Evolutionary conservation across 495 filamentous ascomycete species (phyloP), one percentile per base, ranked within the genome.

Genomic region (Poronia punctata): DNA sequence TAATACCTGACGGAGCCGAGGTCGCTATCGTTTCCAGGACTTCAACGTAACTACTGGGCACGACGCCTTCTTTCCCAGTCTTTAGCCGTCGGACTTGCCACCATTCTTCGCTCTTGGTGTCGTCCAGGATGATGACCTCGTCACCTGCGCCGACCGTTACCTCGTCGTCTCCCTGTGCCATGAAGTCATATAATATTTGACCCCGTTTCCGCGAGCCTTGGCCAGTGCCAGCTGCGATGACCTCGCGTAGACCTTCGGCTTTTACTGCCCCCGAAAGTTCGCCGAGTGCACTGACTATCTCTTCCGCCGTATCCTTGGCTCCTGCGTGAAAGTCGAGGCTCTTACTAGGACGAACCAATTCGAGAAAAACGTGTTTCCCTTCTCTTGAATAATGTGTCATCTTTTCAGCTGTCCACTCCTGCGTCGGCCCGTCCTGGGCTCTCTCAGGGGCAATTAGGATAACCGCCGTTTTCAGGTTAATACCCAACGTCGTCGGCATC

Each of bases 21-120:
- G 53, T 35, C 23, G 69, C 46, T 15, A 81, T 61, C 3, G 74
- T 73, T 27, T 83, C 85, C 8, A 74, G 84, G 20, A 93, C 68
- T 59, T 99, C 92, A 35, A 97, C 81, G 60, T 96, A 99, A 62
- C 84, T 93, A 66, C 87, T 88, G 4, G 92, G 92, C n/a, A 99
- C 89, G 8, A 97, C 92, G n/a, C 92, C 93, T 58, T 94, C 86
- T 54, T 85, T 86, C 32, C 86, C 85, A 59, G 89, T 96, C 67
- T 88, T 88, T 34, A 94, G 47, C 21, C 88, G 78, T 33, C 84
- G 79, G 8, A 99, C 88, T 71, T 88, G 84, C 90, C 93, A 97
- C 92, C 92, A 99, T 57, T 99, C 92, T 31, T 95, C 88, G 37
- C 88, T 95, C 61, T 85, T 87, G 40, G 70, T 77, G 57, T 94